A percentile compares a stretch with the other conserved stretches of the same genome.
Evolutionary conservation across 1,284 basidiomycete genomes (phyloP).

Genomic region (Boletus sp.): DNA sequence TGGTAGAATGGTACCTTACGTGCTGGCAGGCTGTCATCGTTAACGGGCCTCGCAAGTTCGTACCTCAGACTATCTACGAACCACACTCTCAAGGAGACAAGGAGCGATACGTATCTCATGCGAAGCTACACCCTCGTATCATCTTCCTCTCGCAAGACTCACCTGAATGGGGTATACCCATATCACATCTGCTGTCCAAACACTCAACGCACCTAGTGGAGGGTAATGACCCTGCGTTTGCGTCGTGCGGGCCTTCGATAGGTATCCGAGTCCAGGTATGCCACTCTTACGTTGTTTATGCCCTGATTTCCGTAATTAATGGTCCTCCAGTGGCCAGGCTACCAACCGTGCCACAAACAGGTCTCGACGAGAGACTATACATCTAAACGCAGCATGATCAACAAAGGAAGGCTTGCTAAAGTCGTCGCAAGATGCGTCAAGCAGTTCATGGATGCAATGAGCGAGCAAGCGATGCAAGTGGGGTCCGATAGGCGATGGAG

Average conservation of each 20-base stretch:
- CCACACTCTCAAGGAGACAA: slow-evolving; percentile 68
- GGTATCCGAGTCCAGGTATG: slow-evolving; percentile 53
- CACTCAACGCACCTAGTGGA: slow-evolving; percentile 39
- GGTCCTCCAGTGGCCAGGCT: slow-evolving; percentile 62
- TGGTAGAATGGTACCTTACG: neutral
- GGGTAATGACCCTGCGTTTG: slow-evolving; percentile 60
- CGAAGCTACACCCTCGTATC: slow-evolving; percentile 57
- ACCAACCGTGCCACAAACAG: slow-evolving; percentile 63
- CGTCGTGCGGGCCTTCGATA: slow-evolving; percentile 63
- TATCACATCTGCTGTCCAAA: slow-evolving; percentile 46
- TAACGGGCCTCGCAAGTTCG: slow-evolving; percentile 39
- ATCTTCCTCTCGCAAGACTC: slow-evolving; percentile 54
- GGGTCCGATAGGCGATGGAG: slow-evolving; percentile 40
- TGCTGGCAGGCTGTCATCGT: slow-evolving; percentile 16
- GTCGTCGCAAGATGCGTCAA: slow-evolving; percentile 56
- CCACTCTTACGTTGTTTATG: slow-evolving; percentile 39
- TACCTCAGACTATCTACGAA: slow-evolving; percentile 65
- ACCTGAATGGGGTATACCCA: slow-evolving; percentile 52
- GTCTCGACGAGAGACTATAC: slow-evolving; percentile 70
- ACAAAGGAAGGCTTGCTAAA: slow-evolving; percentile 55
- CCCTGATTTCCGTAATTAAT: neutral
- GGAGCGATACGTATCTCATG: slow-evolving; percentile 67
- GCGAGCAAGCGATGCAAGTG: slow-evolving; percentile 1
- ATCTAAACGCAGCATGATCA: slow-evolving; percentile 62
- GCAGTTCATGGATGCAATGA: slow-evolving; percentile 2